phyloP scores from a whole-genome alignment of 2,329 filamentous ascomycete genomes.

The Aureobasidium sp. region DNA sequence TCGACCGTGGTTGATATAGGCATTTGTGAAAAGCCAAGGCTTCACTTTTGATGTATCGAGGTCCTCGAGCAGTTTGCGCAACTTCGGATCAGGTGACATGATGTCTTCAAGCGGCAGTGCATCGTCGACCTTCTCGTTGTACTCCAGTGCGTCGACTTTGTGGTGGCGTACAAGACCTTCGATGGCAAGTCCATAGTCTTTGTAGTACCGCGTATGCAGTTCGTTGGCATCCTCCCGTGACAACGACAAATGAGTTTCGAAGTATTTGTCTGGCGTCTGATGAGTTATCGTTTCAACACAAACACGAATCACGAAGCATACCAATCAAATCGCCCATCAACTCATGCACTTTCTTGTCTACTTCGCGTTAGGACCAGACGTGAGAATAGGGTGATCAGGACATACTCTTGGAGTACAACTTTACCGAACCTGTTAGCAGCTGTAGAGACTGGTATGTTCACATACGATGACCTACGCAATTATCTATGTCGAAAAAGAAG shows the following conservation, averaged over 20 bases:
- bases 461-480: conserved; percentile 58
- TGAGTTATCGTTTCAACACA: neutral
- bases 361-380: neutral
- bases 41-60: conserved; percentile 79
- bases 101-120: conserved; percentile 80
- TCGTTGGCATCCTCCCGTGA: conserved; percentile 70
- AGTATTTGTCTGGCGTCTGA: conserved; percentile 45
- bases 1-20: conserved; percentile 81
- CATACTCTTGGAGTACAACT: conserved; percentile 77
- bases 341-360: conserved; percentile 66
- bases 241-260: conserved; percentile 64
- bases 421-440: neutral
- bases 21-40: conserved; percentile 93
- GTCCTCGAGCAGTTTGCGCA: conserved; percentile 70
- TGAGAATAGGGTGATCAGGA: neutral
- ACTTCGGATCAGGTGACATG: conserved; percentile 67
- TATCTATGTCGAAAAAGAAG: conserved; percentile 91
- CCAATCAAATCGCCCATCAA: conserved; percentile 82
- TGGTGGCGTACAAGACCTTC: conserved; percentile 91
- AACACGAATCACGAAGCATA: conserved; percentile 46
- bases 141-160: conserved; percentile 89
- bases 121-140: conserved; percentile 92
- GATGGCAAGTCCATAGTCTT: conserved; percentile 92
- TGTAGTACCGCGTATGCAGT: conserved; percentile 88
- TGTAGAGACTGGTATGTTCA: neutral